Conservation (phyloP, 345 rosid genomes). For the Physaria fendleri region DNA sequence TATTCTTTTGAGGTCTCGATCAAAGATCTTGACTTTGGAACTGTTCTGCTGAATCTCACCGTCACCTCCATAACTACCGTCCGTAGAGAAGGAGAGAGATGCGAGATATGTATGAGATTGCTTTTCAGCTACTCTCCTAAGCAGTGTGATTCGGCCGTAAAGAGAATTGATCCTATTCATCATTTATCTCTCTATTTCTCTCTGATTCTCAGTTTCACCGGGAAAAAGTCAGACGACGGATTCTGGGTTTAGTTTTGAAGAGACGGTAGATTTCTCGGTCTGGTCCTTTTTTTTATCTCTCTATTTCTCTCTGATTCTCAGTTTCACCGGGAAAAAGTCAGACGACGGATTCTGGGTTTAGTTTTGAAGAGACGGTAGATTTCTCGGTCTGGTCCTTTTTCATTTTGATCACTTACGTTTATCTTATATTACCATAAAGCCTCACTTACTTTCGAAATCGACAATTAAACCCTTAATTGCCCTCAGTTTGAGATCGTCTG, state of each 20-base stretch:
- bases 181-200: neutral
- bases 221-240: neutral
- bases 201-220: neutral
- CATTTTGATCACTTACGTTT: too few species aligned
- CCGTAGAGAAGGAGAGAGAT: conserved; percentile 35
- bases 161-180: conserved; percentile 20
- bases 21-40: conserved; percentile 65
- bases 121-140: neutral
- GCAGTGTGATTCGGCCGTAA: conserved; percentile 1
- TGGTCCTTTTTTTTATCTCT: neutral
- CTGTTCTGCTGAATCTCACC: conserved; percentile 29
- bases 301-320: neutral
- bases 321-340: neutral
- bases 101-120: conserved; percentile 10
- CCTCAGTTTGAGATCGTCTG: too few species aligned
- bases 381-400: conserved; percentile 2
- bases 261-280: conserved; percentile 10
- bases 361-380: conserved; percentile 5
- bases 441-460: too few species aligned
- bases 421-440: too few species aligned
- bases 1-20: conserved; percentile 79
- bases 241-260: conserved; percentile 17
- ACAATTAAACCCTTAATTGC: too few species aligned
- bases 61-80: conserved; percentile 30
- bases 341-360: conserved; percentile 18